Evolutionary conservation across 169 alveolate genomes (phyloP).

Genomic region (Miamiensis avidus): DNA sequence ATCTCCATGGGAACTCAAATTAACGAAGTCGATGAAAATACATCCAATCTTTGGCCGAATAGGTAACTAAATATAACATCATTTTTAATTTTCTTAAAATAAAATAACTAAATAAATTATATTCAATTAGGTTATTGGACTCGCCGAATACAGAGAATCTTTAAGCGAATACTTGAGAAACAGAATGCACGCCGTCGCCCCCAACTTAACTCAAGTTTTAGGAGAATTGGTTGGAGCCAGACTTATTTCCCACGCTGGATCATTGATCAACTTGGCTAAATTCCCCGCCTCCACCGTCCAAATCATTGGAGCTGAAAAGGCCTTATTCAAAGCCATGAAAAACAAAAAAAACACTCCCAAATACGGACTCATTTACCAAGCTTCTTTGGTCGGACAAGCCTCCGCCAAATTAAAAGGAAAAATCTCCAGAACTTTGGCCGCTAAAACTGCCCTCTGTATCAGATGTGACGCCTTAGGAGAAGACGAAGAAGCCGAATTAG

Average conservation of each 20-base stretch:
- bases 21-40: conserved; percentile 94
- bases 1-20: conserved; percentile 99
- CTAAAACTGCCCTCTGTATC: conserved; percentile 98
- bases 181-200: conserved; percentile 99
- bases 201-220: conserved; percentile 95
- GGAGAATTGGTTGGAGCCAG: conserved; percentile 99
- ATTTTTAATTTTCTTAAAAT: no score
- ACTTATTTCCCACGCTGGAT: conserved; percentile 99
- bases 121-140: conserved; percentile 88
- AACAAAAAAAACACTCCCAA: conserved; percentile 99
- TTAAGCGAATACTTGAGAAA: conserved; percentile 95
- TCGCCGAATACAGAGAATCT: conserved; percentile 93
- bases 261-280: conserved; percentile 97
- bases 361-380: conserved; percentile 99
- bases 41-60: conserved; percentile 86
- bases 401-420: conserved; percentile 98
- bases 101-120: no score
- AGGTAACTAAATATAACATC: conserved; percentile 88
- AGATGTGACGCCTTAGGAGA: conserved; percentile 99
- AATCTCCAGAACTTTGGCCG: conserved; percentile 98
- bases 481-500: conserved; percentile 93
- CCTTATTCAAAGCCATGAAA: conserved; percentile 98
- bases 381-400: conserved; percentile 98
- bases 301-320: conserved; percentile 99
- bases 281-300: conserved; percentile 99